Base-by-base conservation (phyloP, 108 stramenopile genomes). In the Cyclotella distinguenda region DNA sequence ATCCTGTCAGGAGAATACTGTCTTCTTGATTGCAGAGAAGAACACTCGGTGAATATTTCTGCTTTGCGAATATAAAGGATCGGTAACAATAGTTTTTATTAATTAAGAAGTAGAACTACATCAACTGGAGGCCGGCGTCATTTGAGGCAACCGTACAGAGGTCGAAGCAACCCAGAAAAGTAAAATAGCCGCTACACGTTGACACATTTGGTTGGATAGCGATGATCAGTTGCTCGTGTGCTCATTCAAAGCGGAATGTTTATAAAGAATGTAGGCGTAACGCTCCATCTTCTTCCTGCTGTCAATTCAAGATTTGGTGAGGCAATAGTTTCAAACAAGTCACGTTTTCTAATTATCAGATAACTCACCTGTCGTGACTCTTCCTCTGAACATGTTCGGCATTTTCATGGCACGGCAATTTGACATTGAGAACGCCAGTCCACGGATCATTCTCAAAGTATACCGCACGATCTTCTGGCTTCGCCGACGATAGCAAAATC, bases 391-490 rank as follows among this genome's bases (percentile, higher is more conserved):
- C n/a, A 22, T 26, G 12, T 9, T 30, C 25, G 32, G 31, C 18
- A 50, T 58, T 40, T n/a, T 46, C 40, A 16, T 58, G 48, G 30
- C 48, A 34, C 13, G 76, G 68, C 30, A 77, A 48, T 34, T 70
- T 70, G 21, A 77, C 55, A 47, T 77, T 77, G 44, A 65, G 35
- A 22, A 77, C 59, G 35, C 76, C 76, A 25, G 68, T 43, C 76
- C 76, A 77, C 0, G 55, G 48, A 54, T 84, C 76, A 35, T 87
- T 73, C 58, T 92, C 91, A 54, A 87, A 84, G 62, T 74, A 92
- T 9, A 78, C 84, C 11, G 88, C 68, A 23, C 91, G 81, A 64
- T 77, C 82, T 27, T 92, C 88, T 0, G 91, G 85, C 47, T 82
- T 89, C 2, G 79, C 88, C 42, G 80, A 59, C 10, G 87, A 80